These are phyloP conservation scores for Venturia aucupariae DNA, from an alignment of 2,329 filamentous ascomycete genomes.

Conservation along the genomic window DNA sequence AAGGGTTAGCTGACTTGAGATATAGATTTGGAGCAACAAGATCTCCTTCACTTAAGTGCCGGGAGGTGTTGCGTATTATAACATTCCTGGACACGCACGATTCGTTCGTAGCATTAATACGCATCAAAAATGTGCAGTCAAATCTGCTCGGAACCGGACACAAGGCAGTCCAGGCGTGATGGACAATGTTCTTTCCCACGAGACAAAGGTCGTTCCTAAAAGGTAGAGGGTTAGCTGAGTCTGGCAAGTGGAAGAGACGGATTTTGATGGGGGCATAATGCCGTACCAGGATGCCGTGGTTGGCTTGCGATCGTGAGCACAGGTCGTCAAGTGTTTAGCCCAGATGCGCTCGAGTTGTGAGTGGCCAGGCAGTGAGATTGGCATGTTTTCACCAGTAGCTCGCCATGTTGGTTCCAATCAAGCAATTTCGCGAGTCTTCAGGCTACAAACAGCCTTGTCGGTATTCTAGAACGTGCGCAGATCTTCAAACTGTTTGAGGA, in stretches of 20 bases:
- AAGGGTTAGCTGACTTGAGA: conserved; percentile 28
- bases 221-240: conserved; percentile 31
- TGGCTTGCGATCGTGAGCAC: conserved; percentile 26
- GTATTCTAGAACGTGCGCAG: conserved; percentile 33
- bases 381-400: conserved; percentile 24
- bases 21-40: conserved; percentile 31
- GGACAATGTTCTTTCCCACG: conserved; percentile 30
- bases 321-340: conserved; percentile 20
- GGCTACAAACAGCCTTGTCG: conserved; percentile 2
- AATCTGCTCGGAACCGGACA: conserved; percentile 27
- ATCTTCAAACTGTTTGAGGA: conserved; percentile 31
- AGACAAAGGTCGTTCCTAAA: conserved; percentile 36
- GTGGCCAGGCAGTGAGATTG: conserved; percentile 33
- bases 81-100: conserved; percentile 25
- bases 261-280: conserved; percentile 37
- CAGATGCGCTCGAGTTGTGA: conserved; percentile 32
- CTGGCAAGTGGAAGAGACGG: conserved; percentile 31
- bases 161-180: conserved; percentile 29
- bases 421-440: conserved; percentile 15
- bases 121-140: conserved; percentile 20
- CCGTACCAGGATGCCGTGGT: conserved; percentile 34
- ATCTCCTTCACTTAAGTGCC: conserved; percentile 22
- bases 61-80: conserved; percentile 32
- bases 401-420: conserved; percentile 23
- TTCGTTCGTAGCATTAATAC: conserved; percentile 26